phyloP scores from a whole-genome alignment of 352 stramenopile genomes.

The Globisporangium nagaii region DNA sequence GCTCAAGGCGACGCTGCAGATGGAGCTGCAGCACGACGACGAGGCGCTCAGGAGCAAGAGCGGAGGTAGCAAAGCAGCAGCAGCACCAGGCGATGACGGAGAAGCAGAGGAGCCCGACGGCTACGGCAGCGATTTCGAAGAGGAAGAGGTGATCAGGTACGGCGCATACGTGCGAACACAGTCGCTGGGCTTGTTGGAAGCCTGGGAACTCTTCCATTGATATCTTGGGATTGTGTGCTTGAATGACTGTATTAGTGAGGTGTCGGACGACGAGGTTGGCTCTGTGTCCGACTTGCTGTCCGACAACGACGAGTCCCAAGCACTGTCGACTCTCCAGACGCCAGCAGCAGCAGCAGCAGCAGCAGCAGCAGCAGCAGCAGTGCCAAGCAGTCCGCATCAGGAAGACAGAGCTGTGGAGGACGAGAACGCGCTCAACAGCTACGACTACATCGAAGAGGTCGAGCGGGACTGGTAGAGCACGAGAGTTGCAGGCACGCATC shows the following conservation, averaged over 20 bases:
- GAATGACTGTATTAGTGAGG: background rate
- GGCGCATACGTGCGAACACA: too few species aligned
- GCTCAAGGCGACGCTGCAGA: slow-evolving; percentile 64
- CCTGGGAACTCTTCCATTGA: too few species aligned
- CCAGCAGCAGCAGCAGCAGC: background rate
- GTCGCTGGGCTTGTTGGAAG: too few species aligned
- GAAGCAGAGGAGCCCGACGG: slow-evolving; percentile 39
- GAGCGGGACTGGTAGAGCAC: slow-evolving; percentile 30
- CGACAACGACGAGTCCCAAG: slow-evolving; percentile 28
- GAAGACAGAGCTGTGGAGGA: slow-evolving; percentile 43
- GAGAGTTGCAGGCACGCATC: background rate
- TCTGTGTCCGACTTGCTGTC: slow-evolving; percentile 47
- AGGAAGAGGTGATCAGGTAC: slow-evolving; percentile 75
- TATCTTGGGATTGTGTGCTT: background rate
- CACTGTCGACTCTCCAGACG: slow-evolving; percentile 4
- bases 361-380: background rate
- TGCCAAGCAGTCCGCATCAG: slow-evolving; percentile 1
- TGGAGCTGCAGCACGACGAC: slow-evolving; percentile 48
- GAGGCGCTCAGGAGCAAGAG: slow-evolving; percentile 20
- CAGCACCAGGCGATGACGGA: slow-evolving; percentile 4
- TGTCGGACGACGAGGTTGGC: slow-evolving; percentile 14
- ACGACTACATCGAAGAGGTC: slow-evolving; percentile 81
- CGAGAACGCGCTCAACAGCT: slow-evolving; percentile 72
- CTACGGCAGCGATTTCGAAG: slow-evolving; percentile 83
- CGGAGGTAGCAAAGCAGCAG: background rate